Conservation (phyloP, 305 asterid genomes). For the Petunia hybrid region DNA sequence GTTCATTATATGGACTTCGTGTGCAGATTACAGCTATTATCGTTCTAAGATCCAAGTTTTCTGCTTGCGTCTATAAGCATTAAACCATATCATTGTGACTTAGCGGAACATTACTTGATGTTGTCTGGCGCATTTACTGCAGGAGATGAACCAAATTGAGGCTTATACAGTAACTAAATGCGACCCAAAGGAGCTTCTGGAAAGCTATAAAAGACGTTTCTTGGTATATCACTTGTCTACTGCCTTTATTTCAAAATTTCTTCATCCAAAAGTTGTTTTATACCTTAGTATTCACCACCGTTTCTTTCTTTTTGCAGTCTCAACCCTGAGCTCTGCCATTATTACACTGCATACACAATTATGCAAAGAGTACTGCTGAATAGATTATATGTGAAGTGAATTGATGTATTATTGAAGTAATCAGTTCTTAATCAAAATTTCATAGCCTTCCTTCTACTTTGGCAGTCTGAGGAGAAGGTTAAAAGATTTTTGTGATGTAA, state of each 20-base stretch:
- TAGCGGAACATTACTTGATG: neutral
- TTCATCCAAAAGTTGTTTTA: neutral
- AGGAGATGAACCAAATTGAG: slow-evolving; percentile 89
- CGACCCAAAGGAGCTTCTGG: slow-evolving; percentile 68
- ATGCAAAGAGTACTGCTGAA: neutral
- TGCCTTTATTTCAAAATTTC: neutral
- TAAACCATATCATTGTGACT: neutral
- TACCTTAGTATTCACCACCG: neutral
- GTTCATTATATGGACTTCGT: neutral
- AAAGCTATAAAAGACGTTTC: slow-evolving; percentile 66
- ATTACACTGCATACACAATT: neutral
- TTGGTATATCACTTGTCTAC: slow-evolving; percentile 44
- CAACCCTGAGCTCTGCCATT: slow-evolving; percentile 27
- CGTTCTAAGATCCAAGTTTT: neutral
- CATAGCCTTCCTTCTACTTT: neutral
- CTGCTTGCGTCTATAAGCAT: neutral
- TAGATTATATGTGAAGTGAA: neutral
- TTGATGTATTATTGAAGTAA: neutral
- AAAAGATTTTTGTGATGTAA: neutral
- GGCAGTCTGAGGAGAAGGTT: neutral
- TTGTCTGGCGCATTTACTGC: slow-evolving; percentile 29
- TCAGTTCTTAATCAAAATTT: neutral
- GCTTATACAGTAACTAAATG: slow-evolving; percentile 67
- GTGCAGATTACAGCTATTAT: neutral
- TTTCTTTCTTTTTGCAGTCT: slow-evolving; percentile 18